These are phyloP conservation scores for Petunia secreta DNA, from an alignment of 257 asterid genomes.

Conservation along the genomic window DNA sequence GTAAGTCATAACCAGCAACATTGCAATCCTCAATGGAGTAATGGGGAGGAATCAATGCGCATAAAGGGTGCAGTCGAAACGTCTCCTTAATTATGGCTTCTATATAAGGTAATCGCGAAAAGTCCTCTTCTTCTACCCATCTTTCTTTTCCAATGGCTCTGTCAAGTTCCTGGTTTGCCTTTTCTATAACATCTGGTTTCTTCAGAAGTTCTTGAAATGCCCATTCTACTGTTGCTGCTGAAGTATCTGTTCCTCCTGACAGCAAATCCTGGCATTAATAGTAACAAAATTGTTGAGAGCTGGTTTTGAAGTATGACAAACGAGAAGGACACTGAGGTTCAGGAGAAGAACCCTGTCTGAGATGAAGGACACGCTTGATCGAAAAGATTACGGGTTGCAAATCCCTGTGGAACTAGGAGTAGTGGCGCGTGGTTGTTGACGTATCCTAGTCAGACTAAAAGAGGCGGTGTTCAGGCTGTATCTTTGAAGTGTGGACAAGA, in stretches of 20 bases:
- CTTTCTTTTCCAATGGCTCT: conserved; percentile 39
- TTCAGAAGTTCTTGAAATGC: conserved; percentile 36
- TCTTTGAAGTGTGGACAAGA: too few species aligned
- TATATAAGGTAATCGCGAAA: conserved; percentile 37
- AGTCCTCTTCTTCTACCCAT: conserved; percentile 49
- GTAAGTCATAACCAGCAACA: conserved; percentile 32
- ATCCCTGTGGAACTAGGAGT: too few species aligned
- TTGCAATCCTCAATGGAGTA: conserved; percentile 37
- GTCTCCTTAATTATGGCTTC: conserved; percentile 47
- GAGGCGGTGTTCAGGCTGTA: too few species aligned
- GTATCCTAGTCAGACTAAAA: too few species aligned
- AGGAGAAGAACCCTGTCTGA: too few species aligned
- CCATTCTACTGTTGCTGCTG: conserved; percentile 43
- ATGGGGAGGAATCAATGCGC: conserved; percentile 34
- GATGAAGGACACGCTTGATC: too few species aligned
- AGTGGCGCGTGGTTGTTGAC: too few species aligned
- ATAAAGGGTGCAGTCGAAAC: conserved; percentile 40
- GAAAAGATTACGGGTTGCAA: too few species aligned
- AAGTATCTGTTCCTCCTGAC: conserved; percentile 39
- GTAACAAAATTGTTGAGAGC: too few species aligned
- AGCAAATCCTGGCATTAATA: conserved; percentile 32
- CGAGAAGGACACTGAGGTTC: too few species aligned
- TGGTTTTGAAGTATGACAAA: too few species aligned
- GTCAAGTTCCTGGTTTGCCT: conserved; percentile 43
- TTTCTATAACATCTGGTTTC: conserved; percentile 29